A percentile compares a stretch with the other conserved stretches of the same genome.
Conservation (phyloP, 768 basidiomycete genomes). For the Coprinellus aureogranulatus region DNA sequence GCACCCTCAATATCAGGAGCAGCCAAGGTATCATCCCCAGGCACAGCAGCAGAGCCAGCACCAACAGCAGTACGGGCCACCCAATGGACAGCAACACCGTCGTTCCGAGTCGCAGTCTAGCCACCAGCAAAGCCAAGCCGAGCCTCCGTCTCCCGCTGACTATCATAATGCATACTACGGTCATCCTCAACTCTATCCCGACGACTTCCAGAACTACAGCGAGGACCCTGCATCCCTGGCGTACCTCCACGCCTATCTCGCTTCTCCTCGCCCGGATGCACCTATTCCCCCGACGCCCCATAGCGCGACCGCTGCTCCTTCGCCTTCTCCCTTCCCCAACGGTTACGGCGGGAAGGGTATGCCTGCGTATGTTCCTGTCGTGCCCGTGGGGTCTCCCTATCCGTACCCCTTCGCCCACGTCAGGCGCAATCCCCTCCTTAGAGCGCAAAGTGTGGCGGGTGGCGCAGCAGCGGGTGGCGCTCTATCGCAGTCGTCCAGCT, state of each 20-base stretch:
- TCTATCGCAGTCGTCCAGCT: conserved; percentile 18
- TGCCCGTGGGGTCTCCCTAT: conserved; percentile 70
- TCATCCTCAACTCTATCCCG: conserved; percentile 41
- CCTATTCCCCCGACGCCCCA: conserved; percentile 81
- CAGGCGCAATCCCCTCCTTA: conserved; percentile 46
- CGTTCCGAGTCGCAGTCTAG: conserved; percentile 9
- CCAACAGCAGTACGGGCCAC: conserved; percentile 21
- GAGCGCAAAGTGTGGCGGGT: conserved; percentile 16
- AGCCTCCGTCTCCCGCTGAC: background rate
- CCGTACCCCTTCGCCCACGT: conserved; percentile 78
- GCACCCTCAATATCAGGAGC: conserved; percentile 14
- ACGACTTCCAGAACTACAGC: conserved; percentile 57
- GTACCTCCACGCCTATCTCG: conserved; percentile 59
- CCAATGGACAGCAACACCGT: conserved; percentile 19
- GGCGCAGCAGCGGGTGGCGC: background rate
- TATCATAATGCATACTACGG: conserved; percentile 35
- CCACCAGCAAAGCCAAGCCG: background rate
- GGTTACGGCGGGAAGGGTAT: conserved; percentile 41
- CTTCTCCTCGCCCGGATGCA: conserved; percentile 64
- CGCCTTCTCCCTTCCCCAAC: conserved; percentile 57
- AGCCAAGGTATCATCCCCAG: conserved; percentile 13
- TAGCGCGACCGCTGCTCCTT: conserved; percentile 69
- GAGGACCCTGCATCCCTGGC: conserved; percentile 55
- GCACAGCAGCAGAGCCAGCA: conserved; percentile 15
- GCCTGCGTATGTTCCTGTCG: conserved; percentile 50